Evolutionary conservation across 768 basidiomycete species (phyloP), one percentile per base, ranked within the genome.

Genomic region (Strobilomyces confusus): DNA sequence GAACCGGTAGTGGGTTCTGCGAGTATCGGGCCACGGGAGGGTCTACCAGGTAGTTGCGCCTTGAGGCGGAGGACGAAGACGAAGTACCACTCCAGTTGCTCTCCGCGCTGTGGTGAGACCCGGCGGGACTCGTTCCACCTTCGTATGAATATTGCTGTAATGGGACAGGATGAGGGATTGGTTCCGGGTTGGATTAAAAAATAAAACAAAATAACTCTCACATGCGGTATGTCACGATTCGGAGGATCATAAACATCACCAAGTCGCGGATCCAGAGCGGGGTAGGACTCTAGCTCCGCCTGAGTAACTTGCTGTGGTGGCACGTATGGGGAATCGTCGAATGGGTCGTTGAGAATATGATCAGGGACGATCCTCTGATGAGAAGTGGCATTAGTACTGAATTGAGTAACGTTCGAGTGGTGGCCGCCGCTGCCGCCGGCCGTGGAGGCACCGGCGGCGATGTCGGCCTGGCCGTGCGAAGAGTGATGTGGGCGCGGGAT

Each of bases 301-400:
- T 64, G 68, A 14, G 44, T 33, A 17, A 33, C 4, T n/a, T n/a
- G n/a, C 34, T 69, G 61, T 13, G 64, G 68, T 41, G 68, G 68
- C 37, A 69, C 57, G 40, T 71, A 69, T 0, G 68, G 69, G 1
- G 68, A 9, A 5, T 69, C 69, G 45, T 66, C 58, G 40, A 63
- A 63, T 44, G 60, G 47, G 15, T 46, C 37, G 23, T 41, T 30
- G 48, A 66, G 51, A 50, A 52, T 42, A 22, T 50, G 44, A 46
- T 58, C 45, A 25, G 52, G 38, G 38, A 51, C 26, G n/a, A 25
- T 48, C 13, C 60, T 46, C 42, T 58, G 67, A 44, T 60, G 45
- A 33, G 56, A 56, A 40, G 42, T 19, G 4, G 44, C 19, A 8
- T 17, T 38, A 9, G 53, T n/a, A 33, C 45, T 54, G 52, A 58